Evolutionary conservation across 1,284 basidiomycete species (phyloP), one percentile per base, ranked within the genome.

Genomic region (Wolfiporia cocos): DNA sequence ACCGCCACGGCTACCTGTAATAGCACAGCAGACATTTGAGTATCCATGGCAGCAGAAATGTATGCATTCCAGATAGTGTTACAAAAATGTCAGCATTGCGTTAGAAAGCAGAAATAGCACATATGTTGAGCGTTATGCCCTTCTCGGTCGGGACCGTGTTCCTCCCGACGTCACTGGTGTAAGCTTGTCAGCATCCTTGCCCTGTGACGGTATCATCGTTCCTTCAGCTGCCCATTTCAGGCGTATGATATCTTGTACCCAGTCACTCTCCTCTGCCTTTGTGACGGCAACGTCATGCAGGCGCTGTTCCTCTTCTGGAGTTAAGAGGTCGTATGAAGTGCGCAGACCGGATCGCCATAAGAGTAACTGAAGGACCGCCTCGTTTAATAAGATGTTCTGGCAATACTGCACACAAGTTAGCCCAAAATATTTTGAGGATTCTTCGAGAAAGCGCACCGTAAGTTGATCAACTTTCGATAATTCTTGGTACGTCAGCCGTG

Each of bases 401-500:
- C 81, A 85, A 51, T 86, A 88, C 83, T 88, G 48, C 33, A 24
- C 41, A 30, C n/a, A n/a, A n/a, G n/a, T n/a, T n/a, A n/a, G n/a
- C n/a, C n/a, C n/a, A n/a, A n/a, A n/a, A n/a, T n/a, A n/a, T n/a
- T n/a, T n/a, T n/a, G n/a, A n/a, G n/a, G n/a, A n/a, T n/a, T n/a
- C n/a, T n/a, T n/a, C n/a, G n/a, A n/a, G n/a, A n/a, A n/a, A n/a
- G n/a, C n/a, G n/a, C n/a, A n/a, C n/a, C n/a, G n/a, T n/a, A n/a
- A n/a, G n/a, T n/a, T n/a, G n/a, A n/a, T n/a, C n/a, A n/a, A n/a
- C n/a, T n/a, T n/a, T n/a, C n/a, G n/a, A n/a, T n/a, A n/a, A n/a
- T n/a, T n/a, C n/a, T n/a, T n/a, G n/a, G n/a, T n/a, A n/a, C n/a
- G n/a, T n/a, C n/a, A n/a, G n/a, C n/a, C n/a, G n/a, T n/a, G n/a